Base-by-base conservation (phyloP, 2,329 filamentous ascomycete genomes). In the Beauveria caledonica region DNA sequence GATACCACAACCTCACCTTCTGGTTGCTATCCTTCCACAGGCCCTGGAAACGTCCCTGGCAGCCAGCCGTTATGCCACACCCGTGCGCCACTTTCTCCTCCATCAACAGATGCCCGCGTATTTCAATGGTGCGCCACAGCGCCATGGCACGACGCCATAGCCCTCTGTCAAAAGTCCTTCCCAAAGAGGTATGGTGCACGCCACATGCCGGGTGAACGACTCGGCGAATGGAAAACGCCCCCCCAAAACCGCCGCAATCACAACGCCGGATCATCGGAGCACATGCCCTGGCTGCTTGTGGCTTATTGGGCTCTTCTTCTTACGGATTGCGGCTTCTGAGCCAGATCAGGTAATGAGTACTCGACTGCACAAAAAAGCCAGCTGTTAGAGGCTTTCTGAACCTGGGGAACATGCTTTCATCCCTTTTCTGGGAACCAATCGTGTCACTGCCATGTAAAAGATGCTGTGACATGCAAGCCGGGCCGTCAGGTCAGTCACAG, bases 91-190 rank as follows among this genome's bases (percentile, higher is more conserved):
- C 57, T 25, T 59, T 36, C 17, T 29, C 19, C 11, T 52, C 25
- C 25, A 25, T n/a, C 33, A 23, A 36, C 51, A 45, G 23, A 21
- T 50, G 50, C 45, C 21, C 44, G 19, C 27, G 19, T 10, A 44
- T 58, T 58, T 45, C 19, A 25, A 51, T 33, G 44, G 39, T 8
- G 46, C 45, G 56, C 56, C 56, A 58, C 56, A 51, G 27, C 46
- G 56, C 56, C 56, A 51, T 44, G 33, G 56, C 46, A 58, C 56
- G 15, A 29, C 27, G 45, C 21, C 56, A 44, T 33, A 51, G 56
- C 48, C 56, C 33, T 48, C 51, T 52, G 48, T 39, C 57, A 60
- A 53, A 60, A 60, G 57, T 60, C 17, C 57, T 60, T 60, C 57
- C 49, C n/a, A 39, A 25, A 13, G 8, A 25, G 27, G 57, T 11